These are phyloP conservation scores for Thelonectria blattea DNA, from an alignment of 2,329 filamentous ascomycete genomes.

Conservation along the genomic window DNA sequence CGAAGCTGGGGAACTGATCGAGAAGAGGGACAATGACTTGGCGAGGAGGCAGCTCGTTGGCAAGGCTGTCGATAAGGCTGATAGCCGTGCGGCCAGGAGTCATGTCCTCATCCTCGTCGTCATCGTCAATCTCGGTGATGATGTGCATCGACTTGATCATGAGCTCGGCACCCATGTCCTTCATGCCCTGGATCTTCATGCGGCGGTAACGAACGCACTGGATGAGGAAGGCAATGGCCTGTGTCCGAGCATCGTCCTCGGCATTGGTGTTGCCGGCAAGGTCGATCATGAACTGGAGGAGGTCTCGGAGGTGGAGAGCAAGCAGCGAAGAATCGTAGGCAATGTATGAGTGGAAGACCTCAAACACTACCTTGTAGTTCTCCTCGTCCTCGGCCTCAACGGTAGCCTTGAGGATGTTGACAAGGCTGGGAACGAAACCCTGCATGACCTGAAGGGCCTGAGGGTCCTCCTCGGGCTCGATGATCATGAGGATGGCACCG, in stretches of 20 bases:
- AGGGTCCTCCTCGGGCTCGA: constrained; percentile 86
- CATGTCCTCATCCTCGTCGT: constrained; percentile 76
- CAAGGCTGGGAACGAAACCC: constrained; percentile 83
- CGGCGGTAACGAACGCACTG: constrained; percentile 91
- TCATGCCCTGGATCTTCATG: constrained; percentile 92
- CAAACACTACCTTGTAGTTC: constrained; percentile 86
- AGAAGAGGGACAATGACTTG: constrained; percentile 94
- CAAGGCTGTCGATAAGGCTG: constrained; percentile 85
- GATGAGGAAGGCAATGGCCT: constrained; percentile 92
- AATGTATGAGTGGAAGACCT: constrained; percentile 95
- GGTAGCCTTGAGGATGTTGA: constrained; percentile 83
- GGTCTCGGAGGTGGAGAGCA: constrained; percentile 83
- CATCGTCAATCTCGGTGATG: constrained; percentile 83
- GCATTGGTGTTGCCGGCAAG: constrained; percentile 77
- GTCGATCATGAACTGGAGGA: constrained; percentile 93
- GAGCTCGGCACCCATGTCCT: constrained; percentile 81
- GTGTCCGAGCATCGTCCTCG: constrained; percentile 84
- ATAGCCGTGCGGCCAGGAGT: constrained; percentile 86
- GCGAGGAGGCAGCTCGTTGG: constrained; percentile 86
- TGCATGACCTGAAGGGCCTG: constrained; percentile 77
- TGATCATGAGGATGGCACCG: constrained; percentile 83
- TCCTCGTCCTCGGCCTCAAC: constrained; percentile 85
- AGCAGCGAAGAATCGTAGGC: constrained; percentile 87
- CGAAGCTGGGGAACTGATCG: constrained; percentile 83
- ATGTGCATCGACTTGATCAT: constrained; percentile 89